These are phyloP conservation scores for Asterophora lycoperdoides DNA, from an alignment of 768 basidiomycete genomes.

Conservation along the genomic window DNA sequence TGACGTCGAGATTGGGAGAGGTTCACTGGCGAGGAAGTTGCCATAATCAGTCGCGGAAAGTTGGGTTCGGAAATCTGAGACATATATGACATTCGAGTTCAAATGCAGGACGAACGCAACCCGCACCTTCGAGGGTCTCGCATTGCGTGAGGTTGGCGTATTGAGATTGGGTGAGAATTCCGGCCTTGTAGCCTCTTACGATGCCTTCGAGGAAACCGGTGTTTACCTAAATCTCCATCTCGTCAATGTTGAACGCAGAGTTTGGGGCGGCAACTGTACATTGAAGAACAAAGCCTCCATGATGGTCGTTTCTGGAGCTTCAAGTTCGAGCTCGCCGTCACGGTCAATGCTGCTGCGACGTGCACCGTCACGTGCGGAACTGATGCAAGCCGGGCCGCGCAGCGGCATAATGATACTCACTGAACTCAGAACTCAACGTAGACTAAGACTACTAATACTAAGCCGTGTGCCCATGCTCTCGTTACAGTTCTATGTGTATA, in stretches of 20 bases:
- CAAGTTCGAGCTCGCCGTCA: not conserved
- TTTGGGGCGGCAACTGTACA: slow-evolving; percentile 36
- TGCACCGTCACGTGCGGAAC: not conserved
- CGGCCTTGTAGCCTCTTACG: slow-evolving; percentile 90
- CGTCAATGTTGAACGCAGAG: slow-evolving; percentile 1
- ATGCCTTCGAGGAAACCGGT: slow-evolving; percentile 78
- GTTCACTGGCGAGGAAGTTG: slow-evolving; percentile 96
- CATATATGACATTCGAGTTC: not conserved
- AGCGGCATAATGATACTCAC: too few relatives aligned
- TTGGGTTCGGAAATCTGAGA: slow-evolving; percentile 91
- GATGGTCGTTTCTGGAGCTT: slow-evolving; percentile 10
- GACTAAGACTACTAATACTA: too few relatives aligned
- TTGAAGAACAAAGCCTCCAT: slow-evolving; percentile 94
- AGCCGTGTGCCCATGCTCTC: too few relatives aligned
- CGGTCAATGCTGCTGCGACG: not conserved
- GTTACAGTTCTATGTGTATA: too few relatives aligned
- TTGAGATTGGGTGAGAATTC: slow-evolving; percentile 82
- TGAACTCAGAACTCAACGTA: too few relatives aligned
- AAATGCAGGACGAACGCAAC: not conserved
- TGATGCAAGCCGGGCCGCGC: too few relatives aligned
- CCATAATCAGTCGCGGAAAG: slow-evolving; percentile 96
- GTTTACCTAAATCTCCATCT: slow-evolving; percentile 46
- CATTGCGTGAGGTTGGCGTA: slow-evolving; percentile 95
- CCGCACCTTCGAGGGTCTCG: slow-evolving; percentile 90
- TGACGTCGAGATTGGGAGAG: slow-evolving; percentile 87